Conservation (phyloP, 169 alveolate genomes). For the Plasmodium inui region DNA sequence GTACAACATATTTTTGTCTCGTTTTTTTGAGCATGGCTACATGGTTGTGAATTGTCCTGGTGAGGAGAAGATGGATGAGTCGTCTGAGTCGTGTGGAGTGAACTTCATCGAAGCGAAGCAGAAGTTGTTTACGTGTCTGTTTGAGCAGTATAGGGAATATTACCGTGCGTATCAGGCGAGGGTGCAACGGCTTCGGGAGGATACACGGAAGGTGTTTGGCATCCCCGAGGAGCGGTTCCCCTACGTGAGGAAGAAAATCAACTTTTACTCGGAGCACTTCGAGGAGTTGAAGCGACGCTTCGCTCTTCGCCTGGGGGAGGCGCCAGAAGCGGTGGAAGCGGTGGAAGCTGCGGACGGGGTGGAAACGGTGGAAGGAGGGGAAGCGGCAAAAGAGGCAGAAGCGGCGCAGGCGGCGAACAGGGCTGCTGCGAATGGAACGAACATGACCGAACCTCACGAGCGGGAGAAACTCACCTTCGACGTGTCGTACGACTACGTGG, state of each 20-base stretch:
- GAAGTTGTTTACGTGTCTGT: slow-evolving; percentile 6
- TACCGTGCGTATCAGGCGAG: not conserved
- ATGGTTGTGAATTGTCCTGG: not conserved
- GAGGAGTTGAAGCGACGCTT: slow-evolving; percentile 8
- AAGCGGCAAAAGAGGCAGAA: not conserved
- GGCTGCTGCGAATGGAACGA: not conserved
- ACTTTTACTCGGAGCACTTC: slow-evolving; percentile 28
- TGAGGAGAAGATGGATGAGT: not conserved
- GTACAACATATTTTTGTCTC: slow-evolving; percentile 45
- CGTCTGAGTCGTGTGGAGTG: not conserved
- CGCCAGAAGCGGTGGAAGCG: not conserved
- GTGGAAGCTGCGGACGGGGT: not conserved
- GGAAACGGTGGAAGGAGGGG: not conserved
- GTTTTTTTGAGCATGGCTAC: slow-evolving; percentile 39
- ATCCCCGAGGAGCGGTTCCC: slow-evolving; percentile 7
- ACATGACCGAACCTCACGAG: not conserved
- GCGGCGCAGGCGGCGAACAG: not conserved
- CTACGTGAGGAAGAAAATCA: not conserved
- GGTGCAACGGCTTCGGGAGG: not conserved
- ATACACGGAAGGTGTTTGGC: not conserved
- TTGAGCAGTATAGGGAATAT: not conserved
- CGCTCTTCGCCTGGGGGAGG: not conserved
- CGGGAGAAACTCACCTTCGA: slow-evolving; percentile 12
- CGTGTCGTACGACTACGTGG: slow-evolving; percentile 9
- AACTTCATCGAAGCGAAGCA: slow-evolving; percentile 32